phyloP scores from a whole-genome alignment of 2,329 filamentous ascomycete species.

The Paraphaeosphaeria minitans region DNA sequence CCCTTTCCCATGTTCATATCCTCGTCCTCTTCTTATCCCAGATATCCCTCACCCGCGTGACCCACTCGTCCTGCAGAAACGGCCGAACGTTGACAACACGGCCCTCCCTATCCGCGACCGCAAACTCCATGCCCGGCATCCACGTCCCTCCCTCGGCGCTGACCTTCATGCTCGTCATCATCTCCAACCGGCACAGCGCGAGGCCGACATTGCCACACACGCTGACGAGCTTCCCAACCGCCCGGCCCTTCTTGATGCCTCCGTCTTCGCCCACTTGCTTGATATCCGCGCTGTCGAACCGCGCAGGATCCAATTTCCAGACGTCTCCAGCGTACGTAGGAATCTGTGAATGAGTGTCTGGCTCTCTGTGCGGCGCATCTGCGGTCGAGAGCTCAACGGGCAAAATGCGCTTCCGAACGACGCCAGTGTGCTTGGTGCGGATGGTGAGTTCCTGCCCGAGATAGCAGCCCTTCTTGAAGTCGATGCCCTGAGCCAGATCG shows the following conservation, averaged over 20 bases:
- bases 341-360: not conserved
- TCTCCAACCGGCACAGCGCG: constrained; percentile 83
- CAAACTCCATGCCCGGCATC: constrained; percentile 61
- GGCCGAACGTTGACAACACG: constrained; percentile 54
- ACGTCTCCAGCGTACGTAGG: constrained; percentile 45
- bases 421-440: constrained; percentile 89
- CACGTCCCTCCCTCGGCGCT: constrained; percentile 69
- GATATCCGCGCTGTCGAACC: constrained; percentile 57
- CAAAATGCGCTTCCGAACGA: constrained; percentile 87
- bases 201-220: constrained; percentile 86
- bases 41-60: constrained; percentile 44
- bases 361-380: not conserved
- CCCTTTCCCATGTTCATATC: constrained; percentile 8
- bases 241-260: constrained; percentile 59
- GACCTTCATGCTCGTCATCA: constrained; percentile 81
- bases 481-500: constrained; percentile 82
- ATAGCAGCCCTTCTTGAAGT: constrained; percentile 97
- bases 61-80: constrained; percentile 80
- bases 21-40: constrained; percentile 36
- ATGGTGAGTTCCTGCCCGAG: constrained; percentile 96
- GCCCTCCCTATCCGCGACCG: constrained; percentile 29
- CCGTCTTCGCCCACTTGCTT: constrained; percentile 55
- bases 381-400: constrained; percentile 73
- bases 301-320: constrained; percentile 41
- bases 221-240: constrained; percentile 78